Conservation (phyloP, 2,329 filamentous ascomycete genomes). For the Claviceps humidiphila region DNA sequence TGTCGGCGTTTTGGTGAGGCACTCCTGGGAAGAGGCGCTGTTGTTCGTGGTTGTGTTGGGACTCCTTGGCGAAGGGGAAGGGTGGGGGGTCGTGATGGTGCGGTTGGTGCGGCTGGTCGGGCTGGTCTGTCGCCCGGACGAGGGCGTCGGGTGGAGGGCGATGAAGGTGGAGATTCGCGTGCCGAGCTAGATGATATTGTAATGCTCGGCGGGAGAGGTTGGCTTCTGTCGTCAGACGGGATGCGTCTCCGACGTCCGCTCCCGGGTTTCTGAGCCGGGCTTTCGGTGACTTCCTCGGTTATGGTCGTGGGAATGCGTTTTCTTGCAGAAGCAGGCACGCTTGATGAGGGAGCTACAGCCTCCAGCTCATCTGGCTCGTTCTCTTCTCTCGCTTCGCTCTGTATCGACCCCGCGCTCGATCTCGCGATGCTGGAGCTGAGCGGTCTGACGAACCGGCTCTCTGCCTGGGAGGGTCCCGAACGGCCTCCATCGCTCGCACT, state of each 20-base stretch:
- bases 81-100: background rate
- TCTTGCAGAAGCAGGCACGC: conserved; percentile 4
- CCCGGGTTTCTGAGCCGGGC: conserved; percentile 40
- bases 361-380: conserved; percentile 2
- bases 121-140: conserved; percentile 19
- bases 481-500: background rate
- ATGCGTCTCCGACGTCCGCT: conserved; percentile 36
- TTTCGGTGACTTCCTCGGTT: conserved; percentile 24
- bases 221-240: conserved; percentile 13
- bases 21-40: background rate
- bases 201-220: background rate
- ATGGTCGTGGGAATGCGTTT: conserved; percentile 6
- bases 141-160: conserved; percentile 30
- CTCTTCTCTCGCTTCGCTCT: background rate
- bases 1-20: background rate
- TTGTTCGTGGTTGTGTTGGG: background rate
- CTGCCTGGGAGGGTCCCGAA: background rate
- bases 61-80: background rate
- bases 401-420: background rate
- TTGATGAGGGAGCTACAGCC: conserved; percentile 4
- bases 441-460: conserved; percentile 1
- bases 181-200: background rate
- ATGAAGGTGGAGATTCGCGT: conserved; percentile 18
- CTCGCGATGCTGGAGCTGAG: conserved; percentile 4
- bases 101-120: background rate